These are phyloP conservation scores for Brettanomyces anomalus DNA, from an alignment of 805 yeast genomes.

Conservation along the genomic window DNA sequence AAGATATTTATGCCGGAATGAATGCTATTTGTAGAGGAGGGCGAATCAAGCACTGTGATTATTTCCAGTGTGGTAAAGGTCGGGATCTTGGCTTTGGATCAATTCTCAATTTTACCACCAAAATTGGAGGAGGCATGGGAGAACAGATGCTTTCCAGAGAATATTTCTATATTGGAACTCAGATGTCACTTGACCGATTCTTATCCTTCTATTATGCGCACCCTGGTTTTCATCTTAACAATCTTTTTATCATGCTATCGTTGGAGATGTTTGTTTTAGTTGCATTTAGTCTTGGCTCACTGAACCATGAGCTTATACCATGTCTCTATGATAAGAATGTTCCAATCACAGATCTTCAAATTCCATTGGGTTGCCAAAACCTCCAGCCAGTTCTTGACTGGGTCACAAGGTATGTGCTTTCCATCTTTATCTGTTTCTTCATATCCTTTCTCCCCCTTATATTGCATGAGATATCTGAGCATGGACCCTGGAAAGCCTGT, in stretches of 20 bases:
- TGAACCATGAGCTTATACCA: slow-evolving; percentile 59
- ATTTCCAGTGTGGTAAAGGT: slow-evolving; percentile 95
- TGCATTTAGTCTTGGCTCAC: slow-evolving; percentile 68
- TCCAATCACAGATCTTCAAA: slow-evolving; percentile 65
- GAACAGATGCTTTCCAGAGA: slow-evolving; percentile 91
- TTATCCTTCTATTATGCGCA: slow-evolving; percentile 93
- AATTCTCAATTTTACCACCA: slow-evolving; percentile 85
- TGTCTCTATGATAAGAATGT: slow-evolving; percentile 59
- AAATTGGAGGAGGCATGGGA: slow-evolving; percentile 98
- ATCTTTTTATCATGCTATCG: slow-evolving; percentile 77
- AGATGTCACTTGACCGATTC: slow-evolving; percentile 80
- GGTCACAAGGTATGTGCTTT: slow-evolving; percentile 81
- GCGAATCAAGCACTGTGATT: slow-evolving; percentile 89
- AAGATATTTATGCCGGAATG: slow-evolving; percentile 96
- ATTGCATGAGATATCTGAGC: slow-evolving; percentile 80
- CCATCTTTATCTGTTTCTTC: slow-evolving; percentile 88
- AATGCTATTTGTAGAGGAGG: slow-evolving; percentile 86
- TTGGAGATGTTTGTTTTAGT: slow-evolving; percentile 82
- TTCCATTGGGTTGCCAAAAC: slow-evolving; percentile 81
- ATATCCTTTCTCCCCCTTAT: slow-evolving; percentile 83
- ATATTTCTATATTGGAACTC: slow-evolving; percentile 84
- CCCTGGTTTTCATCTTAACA: slow-evolving; percentile 92
- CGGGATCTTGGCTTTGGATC: slow-evolving; percentile 92
- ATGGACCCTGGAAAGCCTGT: slow-evolving; percentile 71
- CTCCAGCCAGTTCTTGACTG: slow-evolving; percentile 80